These are phyloP conservation scores for Gamarada debralockiae DNA, from an alignment of 495 filamentous ascomycete species.

Conservation along the genomic window DNA sequence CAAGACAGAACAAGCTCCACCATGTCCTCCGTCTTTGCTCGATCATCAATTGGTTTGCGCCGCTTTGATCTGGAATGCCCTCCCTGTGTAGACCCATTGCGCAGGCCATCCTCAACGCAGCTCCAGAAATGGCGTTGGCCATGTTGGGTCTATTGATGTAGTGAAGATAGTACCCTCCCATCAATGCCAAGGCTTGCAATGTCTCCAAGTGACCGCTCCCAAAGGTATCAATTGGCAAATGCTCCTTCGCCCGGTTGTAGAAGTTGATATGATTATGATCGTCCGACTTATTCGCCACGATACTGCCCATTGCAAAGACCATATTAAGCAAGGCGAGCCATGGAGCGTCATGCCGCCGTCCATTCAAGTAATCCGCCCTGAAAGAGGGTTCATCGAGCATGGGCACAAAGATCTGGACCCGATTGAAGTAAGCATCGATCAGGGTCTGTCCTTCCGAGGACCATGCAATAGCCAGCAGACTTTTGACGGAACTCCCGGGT, in stretches of 20 bases:
- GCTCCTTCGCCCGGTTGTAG: constrained; percentile 65
- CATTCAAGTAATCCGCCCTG: constrained; percentile 65
- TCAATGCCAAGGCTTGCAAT: constrained; percentile 65
- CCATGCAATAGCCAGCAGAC: constrained; percentile 51
- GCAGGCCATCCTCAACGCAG: constrained; percentile 65
- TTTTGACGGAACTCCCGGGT: constrained; percentile 32
- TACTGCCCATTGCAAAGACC: constrained; percentile 75
- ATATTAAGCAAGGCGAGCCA: constrained; percentile 79
- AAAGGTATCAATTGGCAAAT: constrained; percentile 63
- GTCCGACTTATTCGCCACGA: constrained; percentile 64
- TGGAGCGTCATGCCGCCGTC: constrained; percentile 61
- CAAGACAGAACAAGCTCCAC: constrained; percentile 79
- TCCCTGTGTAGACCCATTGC: constrained; percentile 75
- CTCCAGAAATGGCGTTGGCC: constrained; percentile 63
- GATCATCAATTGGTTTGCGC: constrained; percentile 46
- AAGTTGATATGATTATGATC: constrained; percentile 70
- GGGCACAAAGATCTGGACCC: constrained; percentile 70
- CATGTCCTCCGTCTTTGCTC: constrained; percentile 70
- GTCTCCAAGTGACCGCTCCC: constrained; percentile 68
- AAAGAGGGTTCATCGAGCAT: constrained; percentile 75
- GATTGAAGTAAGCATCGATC: constrained; percentile 74
- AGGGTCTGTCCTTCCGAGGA: constrained; percentile 58
- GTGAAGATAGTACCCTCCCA: constrained; percentile 76
- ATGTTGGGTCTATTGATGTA: constrained; percentile 77
- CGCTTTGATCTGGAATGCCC: constrained; percentile 45